Conservation (phyloP, 164 flowering plant genomes). For the Hamamelis virginiana region DNA sequence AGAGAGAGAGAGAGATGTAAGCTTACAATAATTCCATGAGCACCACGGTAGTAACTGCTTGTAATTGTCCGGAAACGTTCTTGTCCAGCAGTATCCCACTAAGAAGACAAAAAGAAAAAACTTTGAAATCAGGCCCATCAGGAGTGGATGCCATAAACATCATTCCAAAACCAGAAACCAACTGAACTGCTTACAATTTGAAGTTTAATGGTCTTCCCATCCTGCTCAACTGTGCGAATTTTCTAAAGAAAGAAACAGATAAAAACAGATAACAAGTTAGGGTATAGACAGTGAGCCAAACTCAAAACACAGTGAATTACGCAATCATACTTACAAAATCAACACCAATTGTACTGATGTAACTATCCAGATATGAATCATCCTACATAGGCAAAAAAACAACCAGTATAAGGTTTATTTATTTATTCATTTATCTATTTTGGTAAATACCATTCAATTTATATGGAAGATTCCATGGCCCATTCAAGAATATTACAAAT, state of each 20-base stretch:
- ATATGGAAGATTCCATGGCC: not conserved
- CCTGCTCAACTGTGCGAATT: constrained; percentile 12
- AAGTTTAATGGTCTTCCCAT: constrained; percentile 6
- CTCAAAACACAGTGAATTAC: not conserved
- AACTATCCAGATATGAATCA: constrained; percentile 10
- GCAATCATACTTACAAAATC: constrained; percentile 2
- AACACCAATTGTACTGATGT: constrained; percentile 10
- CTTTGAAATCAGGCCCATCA: not conserved
- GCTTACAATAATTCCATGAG: constrained; percentile 38
- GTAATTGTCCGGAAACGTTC: constrained; percentile 41
- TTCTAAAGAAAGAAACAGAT: not conserved
- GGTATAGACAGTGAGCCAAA: not conserved
- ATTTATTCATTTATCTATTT: no score
- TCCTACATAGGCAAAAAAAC: not conserved
- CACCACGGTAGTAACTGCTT: constrained; percentile 43
- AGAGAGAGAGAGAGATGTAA: constrained; percentile 4
- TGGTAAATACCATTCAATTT: not conserved
- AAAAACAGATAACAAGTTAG: not conserved
- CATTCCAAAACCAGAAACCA: not conserved
- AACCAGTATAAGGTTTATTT: not conserved
- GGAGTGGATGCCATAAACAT: not conserved
- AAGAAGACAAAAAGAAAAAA: not conserved
- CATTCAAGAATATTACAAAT: not conserved
- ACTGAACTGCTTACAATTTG: constrained; percentile 7
- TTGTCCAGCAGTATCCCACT: constrained; percentile 45